Conservation (phyloP, 768 basidiomycete species). For the Boletales sp. region DNA sequence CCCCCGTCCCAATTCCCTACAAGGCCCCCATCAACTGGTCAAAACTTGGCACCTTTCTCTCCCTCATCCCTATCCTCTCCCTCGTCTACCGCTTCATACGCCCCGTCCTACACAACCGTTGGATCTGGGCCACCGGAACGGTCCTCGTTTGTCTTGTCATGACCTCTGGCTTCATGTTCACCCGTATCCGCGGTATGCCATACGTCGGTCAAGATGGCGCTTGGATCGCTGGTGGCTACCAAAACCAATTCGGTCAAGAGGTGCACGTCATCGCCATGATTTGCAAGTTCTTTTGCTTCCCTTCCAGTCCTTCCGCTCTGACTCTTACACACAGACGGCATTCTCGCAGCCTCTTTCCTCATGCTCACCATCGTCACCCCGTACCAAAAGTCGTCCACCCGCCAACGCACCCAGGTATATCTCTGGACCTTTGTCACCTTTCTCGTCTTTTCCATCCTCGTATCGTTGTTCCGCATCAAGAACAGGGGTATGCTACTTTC, state of each 20-base stretch:
- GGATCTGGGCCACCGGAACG: conserved; percentile 73
- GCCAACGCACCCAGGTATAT: conserved; percentile 85
- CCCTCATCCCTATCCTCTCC: conserved; percentile 44
- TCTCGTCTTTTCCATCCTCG: conserved; percentile 80
- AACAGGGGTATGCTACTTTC: conserved; percentile 62
- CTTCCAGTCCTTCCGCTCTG: not conserved
- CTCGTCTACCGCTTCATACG: conserved; percentile 57
- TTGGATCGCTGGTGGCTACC: conserved; percentile 88
- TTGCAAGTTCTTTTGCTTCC: conserved; percentile 54
- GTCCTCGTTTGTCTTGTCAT: conserved; percentile 70
- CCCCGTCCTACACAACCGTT: conserved; percentile 65
- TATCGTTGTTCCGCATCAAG: conserved; percentile 88
- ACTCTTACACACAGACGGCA: conserved; percentile 59
- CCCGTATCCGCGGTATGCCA: conserved; percentile 80
- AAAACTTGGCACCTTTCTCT: conserved; percentile 45
- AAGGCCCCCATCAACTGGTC: conserved; percentile 73
- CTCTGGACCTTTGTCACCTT: conserved; percentile 82
- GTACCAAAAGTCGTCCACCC: conserved; percentile 61
- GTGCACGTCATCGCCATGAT: conserved; percentile 81
- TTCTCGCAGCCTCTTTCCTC: conserved; percentile 72
- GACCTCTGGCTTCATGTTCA: conserved; percentile 96
- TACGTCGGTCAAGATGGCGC: conserved; percentile 59
- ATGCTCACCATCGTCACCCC: conserved; percentile 83
- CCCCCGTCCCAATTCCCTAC: conserved; percentile 81
- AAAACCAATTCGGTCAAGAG: conserved; percentile 91